These are phyloP conservation scores for Zygoascus flipseniorum DNA, from an alignment of 805 yeast genomes.

Conservation along the genomic window DNA sequence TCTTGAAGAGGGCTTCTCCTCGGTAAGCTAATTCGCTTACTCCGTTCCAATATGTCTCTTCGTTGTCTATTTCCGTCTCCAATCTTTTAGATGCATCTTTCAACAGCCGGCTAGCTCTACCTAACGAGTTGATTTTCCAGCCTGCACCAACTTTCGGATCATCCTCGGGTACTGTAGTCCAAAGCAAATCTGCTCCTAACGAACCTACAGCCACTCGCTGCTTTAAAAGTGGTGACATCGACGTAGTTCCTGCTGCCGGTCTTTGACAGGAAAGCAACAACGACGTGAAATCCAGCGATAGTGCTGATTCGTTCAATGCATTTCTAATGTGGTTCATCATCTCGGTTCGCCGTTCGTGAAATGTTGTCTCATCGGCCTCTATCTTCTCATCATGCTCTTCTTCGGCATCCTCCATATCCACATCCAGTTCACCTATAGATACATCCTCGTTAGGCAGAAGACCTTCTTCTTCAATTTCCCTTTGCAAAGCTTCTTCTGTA, in stretches of 20 bases:
- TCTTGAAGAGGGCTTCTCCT: constrained; percentile 60
- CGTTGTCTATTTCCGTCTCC: constrained; percentile 47
- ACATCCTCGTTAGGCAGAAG: neutral
- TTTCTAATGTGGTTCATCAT: constrained; percentile 25
- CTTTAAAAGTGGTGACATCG: constrained; percentile 78
- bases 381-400: constrained; percentile 9
- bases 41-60: constrained; percentile 60
- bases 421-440: neutral
- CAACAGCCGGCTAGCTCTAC: constrained; percentile 45
- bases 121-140: constrained; percentile 74
- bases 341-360: constrained; percentile 21
- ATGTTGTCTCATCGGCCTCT: constrained; percentile 7
- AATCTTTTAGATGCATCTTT: constrained; percentile 44
- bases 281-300: constrained; percentile 82
- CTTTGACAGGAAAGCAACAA: constrained; percentile 68
- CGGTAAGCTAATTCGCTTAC: constrained; percentile 32
- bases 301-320: constrained; percentile 82
- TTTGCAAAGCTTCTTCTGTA: constrained; percentile 44
- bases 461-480: constrained; percentile 33
- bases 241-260: constrained; percentile 78
- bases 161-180: constrained; percentile 20
- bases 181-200: constrained; percentile 33
- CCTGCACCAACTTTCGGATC: constrained; percentile 50
- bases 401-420: neutral
- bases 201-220: constrained; percentile 72